Percentiles rank a stretch among this genome's conserved stretches.
These are phyloP conservation scores for Triticum urartu DNA, from an alignment of 176 grass and related monocot species.

Conservation along the genomic window DNA sequence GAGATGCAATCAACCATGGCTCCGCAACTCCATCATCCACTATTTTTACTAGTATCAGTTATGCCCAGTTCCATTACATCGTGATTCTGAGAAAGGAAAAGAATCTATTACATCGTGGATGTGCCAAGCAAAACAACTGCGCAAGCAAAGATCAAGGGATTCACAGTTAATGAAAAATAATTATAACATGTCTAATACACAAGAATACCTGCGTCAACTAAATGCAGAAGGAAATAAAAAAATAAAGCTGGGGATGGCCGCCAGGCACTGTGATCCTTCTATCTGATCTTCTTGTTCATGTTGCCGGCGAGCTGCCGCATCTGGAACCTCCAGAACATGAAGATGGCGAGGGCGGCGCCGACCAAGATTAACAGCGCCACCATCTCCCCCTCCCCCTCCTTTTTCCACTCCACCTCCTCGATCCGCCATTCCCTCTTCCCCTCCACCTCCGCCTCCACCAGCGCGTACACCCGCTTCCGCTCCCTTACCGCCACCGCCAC, in stretches of 20 bases:
- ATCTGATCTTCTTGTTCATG: slow-evolving; percentile 88
- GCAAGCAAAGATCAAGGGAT: not conserved
- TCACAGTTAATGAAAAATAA: not conserved
- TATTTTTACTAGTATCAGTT: too few species aligned
- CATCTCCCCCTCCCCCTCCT: slow-evolving; percentile 69
- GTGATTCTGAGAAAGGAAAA: not conserved
- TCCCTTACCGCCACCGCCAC: slow-evolving; percentile 55
- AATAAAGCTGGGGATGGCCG: not conserved
- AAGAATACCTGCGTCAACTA: not conserved
- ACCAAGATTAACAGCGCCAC: slow-evolving; percentile 55
- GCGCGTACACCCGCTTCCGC: slow-evolving; percentile 57
- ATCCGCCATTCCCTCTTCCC: slow-evolving; percentile 50
- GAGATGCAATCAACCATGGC: too few species aligned
- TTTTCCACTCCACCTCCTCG: slow-evolving; percentile 75
- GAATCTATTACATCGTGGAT: not conserved
- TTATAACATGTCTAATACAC: slow-evolving; percentile 14
- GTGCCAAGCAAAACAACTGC: not conserved
- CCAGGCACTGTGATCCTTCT: not conserved
- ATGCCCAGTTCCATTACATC: not conserved
- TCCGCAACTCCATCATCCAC: too few species aligned
- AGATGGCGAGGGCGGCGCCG: slow-evolving; percentile 59
- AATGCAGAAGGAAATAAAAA: not conserved
- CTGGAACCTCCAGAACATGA: slow-evolving; percentile 94
- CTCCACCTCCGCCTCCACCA: slow-evolving; percentile 36
- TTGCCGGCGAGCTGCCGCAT: slow-evolving; percentile 63